Conservation (phyloP, 2,329 filamentous ascomycete species). For the Colletotrichum aenigma region DNA sequence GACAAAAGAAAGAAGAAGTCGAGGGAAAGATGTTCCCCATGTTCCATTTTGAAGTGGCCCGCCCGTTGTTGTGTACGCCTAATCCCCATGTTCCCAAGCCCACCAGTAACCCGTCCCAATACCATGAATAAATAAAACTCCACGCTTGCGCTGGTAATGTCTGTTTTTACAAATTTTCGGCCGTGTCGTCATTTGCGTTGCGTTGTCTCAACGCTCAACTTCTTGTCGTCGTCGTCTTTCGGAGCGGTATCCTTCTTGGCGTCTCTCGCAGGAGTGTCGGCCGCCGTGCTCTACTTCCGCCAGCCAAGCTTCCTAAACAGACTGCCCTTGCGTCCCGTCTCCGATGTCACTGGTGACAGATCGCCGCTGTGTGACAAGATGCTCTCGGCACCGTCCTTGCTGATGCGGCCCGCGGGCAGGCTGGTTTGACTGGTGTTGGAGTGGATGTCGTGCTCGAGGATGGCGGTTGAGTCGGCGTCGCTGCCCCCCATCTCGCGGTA, state of each 20-base stretch:
- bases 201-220: not conserved
- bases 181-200: slow-evolving; percentile 11
- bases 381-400: slow-evolving; percentile 44
- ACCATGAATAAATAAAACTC: slow-evolving; percentile 2
- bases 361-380: slow-evolving; percentile 30
- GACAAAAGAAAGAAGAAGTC: not conserved
- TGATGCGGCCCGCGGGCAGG: slow-evolving; percentile 14
- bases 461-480: slow-evolving; percentile 10
- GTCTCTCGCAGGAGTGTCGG: not conserved
- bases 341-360: slow-evolving; percentile 17
- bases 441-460: slow-evolving; percentile 3
- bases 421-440: slow-evolving; percentile 6
- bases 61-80: not conserved
- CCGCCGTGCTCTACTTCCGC: slow-evolving; percentile 4
- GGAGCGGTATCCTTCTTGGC: not conserved
- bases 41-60: not conserved
- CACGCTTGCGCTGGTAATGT: slow-evolving; percentile 16
- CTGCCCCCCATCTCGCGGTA: slow-evolving; percentile 29
- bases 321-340: not conserved
- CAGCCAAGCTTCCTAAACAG: slow-evolving; percentile 13
- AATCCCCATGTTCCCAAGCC: not conserved
- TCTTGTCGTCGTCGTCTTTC: not conserved
- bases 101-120: not conserved
- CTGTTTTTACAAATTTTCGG: slow-evolving; percentile 15
- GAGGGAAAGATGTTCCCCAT: not conserved